Evolutionary conservation across 2,329 filamentous ascomycete genomes (phyloP).

Genomic region (Dendryphion nanum): DNA sequence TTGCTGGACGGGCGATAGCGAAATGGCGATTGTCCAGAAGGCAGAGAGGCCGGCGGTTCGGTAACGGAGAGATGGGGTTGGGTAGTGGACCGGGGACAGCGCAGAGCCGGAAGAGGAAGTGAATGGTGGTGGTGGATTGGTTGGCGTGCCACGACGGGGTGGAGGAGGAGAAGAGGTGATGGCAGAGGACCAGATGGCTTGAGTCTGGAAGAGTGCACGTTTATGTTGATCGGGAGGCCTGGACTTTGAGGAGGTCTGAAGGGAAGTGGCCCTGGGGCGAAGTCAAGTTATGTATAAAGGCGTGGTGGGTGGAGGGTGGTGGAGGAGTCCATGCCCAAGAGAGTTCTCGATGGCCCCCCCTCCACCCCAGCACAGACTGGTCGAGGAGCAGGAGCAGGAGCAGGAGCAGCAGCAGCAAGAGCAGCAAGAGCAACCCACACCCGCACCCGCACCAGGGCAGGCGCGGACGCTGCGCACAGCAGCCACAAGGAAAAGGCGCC

Average conservation of each 20-base stretch:
- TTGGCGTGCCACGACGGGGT: not conserved
- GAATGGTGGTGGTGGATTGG: not conserved
- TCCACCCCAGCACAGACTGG: too few species aligned
- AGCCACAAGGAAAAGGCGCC: slow-evolving; percentile 24
- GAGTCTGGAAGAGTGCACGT: slow-evolving; percentile 19
- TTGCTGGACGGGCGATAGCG: slow-evolving; percentile 21
- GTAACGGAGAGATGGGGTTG: slow-evolving; percentile 12
- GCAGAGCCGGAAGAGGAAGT: not conserved
- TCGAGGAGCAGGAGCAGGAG: too few species aligned
- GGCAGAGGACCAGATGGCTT: not conserved
- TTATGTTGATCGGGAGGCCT: slow-evolving; percentile 34
- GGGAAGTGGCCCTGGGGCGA: slow-evolving; percentile 30
- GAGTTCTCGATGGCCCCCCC: too few species aligned
- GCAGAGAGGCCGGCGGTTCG: slow-evolving; percentile 23
- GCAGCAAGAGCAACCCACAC: too few species aligned
- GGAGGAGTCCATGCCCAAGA: slow-evolving; percentile 30
- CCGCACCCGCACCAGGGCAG: too few species aligned
- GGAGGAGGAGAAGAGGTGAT: not conserved
- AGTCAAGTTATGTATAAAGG: slow-evolving; percentile 38
- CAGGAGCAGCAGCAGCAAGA: too few species aligned
- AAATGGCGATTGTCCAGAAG: slow-evolving; percentile 12
- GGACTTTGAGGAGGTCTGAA: slow-evolving; percentile 17
- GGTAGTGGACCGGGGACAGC: not conserved
- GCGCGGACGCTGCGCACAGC: slow-evolving; percentile 20
- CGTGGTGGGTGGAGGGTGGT: slow-evolving; percentile 15